Conservation (phyloP, 495 filamentous ascomycete species). For the Bacidia rubella region DNA sequence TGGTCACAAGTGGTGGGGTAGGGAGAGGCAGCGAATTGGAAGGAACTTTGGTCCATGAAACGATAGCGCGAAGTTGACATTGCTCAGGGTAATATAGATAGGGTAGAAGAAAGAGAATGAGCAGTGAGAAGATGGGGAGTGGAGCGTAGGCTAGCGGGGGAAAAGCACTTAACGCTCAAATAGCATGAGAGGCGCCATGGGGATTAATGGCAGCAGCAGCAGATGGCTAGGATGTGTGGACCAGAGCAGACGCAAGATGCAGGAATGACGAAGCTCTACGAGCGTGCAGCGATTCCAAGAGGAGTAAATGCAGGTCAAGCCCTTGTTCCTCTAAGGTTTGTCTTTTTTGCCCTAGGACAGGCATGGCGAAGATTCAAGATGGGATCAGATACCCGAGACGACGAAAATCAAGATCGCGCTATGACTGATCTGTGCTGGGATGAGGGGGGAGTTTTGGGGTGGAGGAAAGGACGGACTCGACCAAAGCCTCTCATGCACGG, state of each 20-base stretch:
- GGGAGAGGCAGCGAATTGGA: background rate
- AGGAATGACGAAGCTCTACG: background rate
- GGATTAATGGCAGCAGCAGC: background rate
- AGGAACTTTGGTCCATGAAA: background rate
- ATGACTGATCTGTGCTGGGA: background rate
- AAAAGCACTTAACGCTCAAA: background rate
- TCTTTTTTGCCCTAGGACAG: background rate
- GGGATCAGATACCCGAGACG: constrained; percentile 3
- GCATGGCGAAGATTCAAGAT: constrained; percentile 3
- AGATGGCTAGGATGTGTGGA: background rate
- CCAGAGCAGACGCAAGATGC: background rate
- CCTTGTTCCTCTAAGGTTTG: background rate
- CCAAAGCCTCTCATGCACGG: background rate
- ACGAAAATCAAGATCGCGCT: constrained; percentile 2
- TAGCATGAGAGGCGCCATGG: background rate
- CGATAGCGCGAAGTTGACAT: background rate
- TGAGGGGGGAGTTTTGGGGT: background rate
- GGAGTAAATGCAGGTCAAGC: constrained; percentile 5
- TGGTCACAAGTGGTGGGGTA: background rate
- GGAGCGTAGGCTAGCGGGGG: background rate
- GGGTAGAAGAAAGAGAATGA: background rate
- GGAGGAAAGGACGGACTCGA: background rate
- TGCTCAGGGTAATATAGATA: background rate
- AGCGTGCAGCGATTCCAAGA: constrained; percentile 5
- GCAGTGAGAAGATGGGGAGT: background rate